Evolutionary conservation across 1,139 yeast genomes (phyloP).

Genomic region (Saccharomyces hybrid): DNA sequence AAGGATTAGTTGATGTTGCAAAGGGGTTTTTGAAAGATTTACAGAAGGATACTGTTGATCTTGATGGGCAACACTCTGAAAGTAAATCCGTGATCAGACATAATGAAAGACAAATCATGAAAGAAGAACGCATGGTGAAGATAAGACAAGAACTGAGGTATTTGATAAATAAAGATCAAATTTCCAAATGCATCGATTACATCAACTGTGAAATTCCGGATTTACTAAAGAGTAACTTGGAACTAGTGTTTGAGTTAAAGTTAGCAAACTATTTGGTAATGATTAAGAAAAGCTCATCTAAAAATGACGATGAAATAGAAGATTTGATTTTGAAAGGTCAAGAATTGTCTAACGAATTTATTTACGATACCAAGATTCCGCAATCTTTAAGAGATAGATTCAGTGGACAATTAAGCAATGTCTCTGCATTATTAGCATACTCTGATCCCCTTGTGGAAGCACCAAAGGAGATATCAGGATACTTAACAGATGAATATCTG

Average conservation of each 20-base stretch:
- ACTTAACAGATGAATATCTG: constrained; percentile 23
- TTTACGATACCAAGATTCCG: constrained; percentile 27
- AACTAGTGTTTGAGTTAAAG: constrained; percentile 46
- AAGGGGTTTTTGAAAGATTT: constrained; percentile 52
- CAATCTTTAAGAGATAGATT: constrained; percentile 22
- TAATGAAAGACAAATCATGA: constrained; percentile 26
- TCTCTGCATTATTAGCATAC: constrained; percentile 48
- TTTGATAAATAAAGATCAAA: constrained; percentile 40
- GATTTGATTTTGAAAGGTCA: constrained; percentile 43
- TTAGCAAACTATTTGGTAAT: constrained; percentile 39
- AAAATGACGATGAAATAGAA: constrained; percentile 31
- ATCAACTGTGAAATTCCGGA: constrained; percentile 41
- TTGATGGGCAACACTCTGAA: constrained; percentile 15
- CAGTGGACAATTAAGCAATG: constrained; percentile 34
- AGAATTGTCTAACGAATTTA: constrained; percentile 36
- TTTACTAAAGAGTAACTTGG: constrained; percentile 37
- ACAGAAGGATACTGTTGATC: constrained; percentile 24
- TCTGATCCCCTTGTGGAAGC: constrained; percentile 37
- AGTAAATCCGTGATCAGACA: constrained; percentile 20
- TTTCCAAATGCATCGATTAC: constrained; percentile 41
- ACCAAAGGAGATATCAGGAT: constrained; percentile 23
- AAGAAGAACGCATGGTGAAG: constrained; percentile 38
- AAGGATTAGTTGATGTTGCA: constrained; percentile 65
- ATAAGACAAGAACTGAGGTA: constrained; percentile 48
- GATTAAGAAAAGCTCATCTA: constrained; percentile 32